These are phyloP conservation scores for Rhizodiscina lignyota DNA, from an alignment of 495 filamentous ascomycete genomes.

Conservation along the genomic window DNA sequence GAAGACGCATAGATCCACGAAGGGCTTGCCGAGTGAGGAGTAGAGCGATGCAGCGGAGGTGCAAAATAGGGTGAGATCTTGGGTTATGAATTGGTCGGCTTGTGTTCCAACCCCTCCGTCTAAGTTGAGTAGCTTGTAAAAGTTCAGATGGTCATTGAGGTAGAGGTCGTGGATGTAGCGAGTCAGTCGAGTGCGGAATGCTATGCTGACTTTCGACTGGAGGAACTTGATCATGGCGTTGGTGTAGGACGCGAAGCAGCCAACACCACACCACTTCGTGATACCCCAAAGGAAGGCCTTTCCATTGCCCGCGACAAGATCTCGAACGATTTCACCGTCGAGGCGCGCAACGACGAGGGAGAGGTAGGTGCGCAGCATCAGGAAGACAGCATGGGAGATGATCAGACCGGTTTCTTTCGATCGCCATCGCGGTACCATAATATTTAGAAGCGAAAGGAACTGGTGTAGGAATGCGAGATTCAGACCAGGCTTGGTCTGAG, in stretches of 20 bases:
- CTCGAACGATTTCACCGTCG: slow-evolving; percentile 91
- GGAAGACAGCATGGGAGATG: slow-evolving; percentile 69
- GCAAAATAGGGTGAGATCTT: slow-evolving; percentile 92
- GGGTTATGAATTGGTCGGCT: slow-evolving; percentile 94
- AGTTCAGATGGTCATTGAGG: slow-evolving; percentile 82
- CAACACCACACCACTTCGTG: slow-evolving; percentile 62
- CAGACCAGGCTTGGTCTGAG: slow-evolving; percentile 80
- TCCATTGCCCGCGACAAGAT: slow-evolving; percentile 88
- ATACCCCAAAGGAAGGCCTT: slow-evolving; percentile 78
- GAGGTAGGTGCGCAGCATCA: slow-evolving; percentile 85
- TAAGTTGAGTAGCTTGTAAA: slow-evolving; percentile 87
- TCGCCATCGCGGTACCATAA: slow-evolving; percentile 90
- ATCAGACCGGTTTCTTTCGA: slow-evolving; percentile 89
- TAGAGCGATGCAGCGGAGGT: slow-evolving; percentile 82
- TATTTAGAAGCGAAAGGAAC: slow-evolving; percentile 84
- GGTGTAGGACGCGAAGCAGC: slow-evolving; percentile 68
- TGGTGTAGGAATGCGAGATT: slow-evolving; percentile 98
- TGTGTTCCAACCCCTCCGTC: slow-evolving; percentile 86
- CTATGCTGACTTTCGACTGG: slow-evolving; percentile 93
- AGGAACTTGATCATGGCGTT: slow-evolving; percentile 98
- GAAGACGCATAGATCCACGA: slow-evolving; percentile 91
- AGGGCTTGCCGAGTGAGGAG: slow-evolving; percentile 88
- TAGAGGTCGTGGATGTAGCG: slow-evolving; percentile 97
- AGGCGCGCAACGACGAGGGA: slow-evolving; percentile 83
- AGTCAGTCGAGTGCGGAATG: slow-evolving; percentile 90